Base-by-base conservation (phyloP, 23 red algal genomes). In the Agarophyton chilense region DNA sequence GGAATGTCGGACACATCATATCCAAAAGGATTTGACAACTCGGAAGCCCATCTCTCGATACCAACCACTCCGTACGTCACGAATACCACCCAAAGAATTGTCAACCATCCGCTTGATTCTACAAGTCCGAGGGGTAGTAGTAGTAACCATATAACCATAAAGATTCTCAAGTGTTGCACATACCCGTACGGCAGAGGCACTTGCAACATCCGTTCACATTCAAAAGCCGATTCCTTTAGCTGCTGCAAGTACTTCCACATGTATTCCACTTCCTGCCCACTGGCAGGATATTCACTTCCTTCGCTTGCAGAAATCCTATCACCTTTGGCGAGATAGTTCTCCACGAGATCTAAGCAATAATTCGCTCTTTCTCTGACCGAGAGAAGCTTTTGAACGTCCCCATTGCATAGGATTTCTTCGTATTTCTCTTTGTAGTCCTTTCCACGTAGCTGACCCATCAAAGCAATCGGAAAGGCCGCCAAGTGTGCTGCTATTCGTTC, bases 151-250 rank as follows among this genome's bases (percentile, higher is more conserved):
- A 90, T 90, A 13, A 62, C 52, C 26, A 90, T 21, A 43, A 90
- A 90, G n/a, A 90, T 79, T 58, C 73, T 29, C 41, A 90, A 77
- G 39, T 90, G 85, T 16, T 79, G 72, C 12, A 78, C 52, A 35
- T 90, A 90, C 34, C 85, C 85, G 51, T 63, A 87, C 4, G 82
- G 82, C 61, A 74, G 34, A 28, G 82, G 82, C 24, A 72, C 65
- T 0, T 29, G 8, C 65, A 75, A 43, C 46, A 87, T 72, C 12
- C 31, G 43, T 0, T 73, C 36, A 6, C 44, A 52, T 42, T 87
- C 60, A 35, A 72, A 46, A 0, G 62, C 61, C 22, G 28, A 6
- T 21, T 75, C 65, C 50, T 46, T 33, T 43, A 87, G 19, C 21
- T 58, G 52, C 32, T 56, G 55, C 29, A 87, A 18, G 51, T 72